These are phyloP conservation scores for Rhizophagus clarus DNA, from an alignment of 192 early-diverging fungal species.

Conservation along the genomic window DNA sequence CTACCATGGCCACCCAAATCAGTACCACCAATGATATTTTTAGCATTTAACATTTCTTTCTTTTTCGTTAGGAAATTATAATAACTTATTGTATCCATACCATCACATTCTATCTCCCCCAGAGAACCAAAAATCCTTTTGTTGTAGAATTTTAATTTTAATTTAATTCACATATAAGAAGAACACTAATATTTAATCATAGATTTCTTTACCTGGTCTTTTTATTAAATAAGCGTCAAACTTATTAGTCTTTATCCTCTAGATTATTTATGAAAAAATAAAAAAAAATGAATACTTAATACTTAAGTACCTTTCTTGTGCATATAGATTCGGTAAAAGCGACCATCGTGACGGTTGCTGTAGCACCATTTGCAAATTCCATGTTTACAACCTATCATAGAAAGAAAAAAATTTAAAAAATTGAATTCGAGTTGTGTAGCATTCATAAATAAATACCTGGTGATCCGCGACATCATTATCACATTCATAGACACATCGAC, in stretches of 20 bases:
- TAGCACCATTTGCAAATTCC: conserved; percentile 36
- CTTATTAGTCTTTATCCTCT: no score
- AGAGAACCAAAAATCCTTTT: conserved; percentile 22
- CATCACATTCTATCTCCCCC: conserved; percentile 26
- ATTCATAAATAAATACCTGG: conserved; percentile 42
- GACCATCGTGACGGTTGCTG: conserved; percentile 33
- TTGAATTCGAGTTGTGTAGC: background rate
- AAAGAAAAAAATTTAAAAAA: background rate
- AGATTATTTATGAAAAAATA: background rate
- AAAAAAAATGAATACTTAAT: background rate
- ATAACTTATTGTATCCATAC: conserved; percentile 2
- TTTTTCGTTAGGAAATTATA: conserved; percentile 21
- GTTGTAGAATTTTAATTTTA: background rate
- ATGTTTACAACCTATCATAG: conserved; percentile 36
- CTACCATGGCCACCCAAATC: conserved; percentile 21
- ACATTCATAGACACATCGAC: conserved; percentile 68
- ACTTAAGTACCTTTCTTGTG: conserved; percentile 34
- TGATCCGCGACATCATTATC: conserved; percentile 73
- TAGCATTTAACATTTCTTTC: conserved; percentile 8
- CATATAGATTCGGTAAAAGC: conserved; percentile 33
- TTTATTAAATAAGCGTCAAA: background rate
- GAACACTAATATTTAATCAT: conserved; percentile 7
- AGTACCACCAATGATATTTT: background rate
- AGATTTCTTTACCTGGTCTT: background rate
- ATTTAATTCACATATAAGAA: background rate